phyloP scores from a whole-genome alignment of 2,329 filamentous ascomycete species.

The Oidium heveae region DNA sequence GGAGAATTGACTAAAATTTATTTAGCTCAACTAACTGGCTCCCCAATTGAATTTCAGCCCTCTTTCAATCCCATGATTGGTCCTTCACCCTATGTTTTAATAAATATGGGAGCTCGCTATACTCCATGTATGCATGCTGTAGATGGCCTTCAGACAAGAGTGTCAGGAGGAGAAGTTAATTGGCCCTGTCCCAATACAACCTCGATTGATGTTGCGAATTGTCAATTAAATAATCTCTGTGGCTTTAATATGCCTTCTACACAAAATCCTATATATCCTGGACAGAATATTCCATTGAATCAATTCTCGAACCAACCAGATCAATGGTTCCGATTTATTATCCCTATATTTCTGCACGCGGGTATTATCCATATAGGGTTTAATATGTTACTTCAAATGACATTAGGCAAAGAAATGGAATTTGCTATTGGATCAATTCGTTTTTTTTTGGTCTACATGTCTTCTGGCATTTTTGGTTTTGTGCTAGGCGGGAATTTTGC shows the following conservation, averaged over 20 bases:
- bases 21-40: slow-evolving; percentile 48
- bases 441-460: slow-evolving; percentile 74
- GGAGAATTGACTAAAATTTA: neutral
- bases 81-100: slow-evolving; percentile 67
- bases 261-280: slow-evolving; percentile 15
- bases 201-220: slow-evolving; percentile 29
- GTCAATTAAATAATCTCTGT: slow-evolving; percentile 56
- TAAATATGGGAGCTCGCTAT: slow-evolving; percentile 91
- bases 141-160: slow-evolving; percentile 31
- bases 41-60: slow-evolving; percentile 31
- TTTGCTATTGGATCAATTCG: slow-evolving; percentile 66
- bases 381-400: slow-evolving; percentile 80
- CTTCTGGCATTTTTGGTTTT: slow-evolving; percentile 83
- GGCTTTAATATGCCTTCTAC: slow-evolving; percentile 34
- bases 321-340: slow-evolving; percentile 93
- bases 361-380: slow-evolving; percentile 88
- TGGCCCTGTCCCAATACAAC: slow-evolving; percentile 74
- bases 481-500: slow-evolving; percentile 89
- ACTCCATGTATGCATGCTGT: slow-evolving; percentile 86
- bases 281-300: slow-evolving; percentile 17
- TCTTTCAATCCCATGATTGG: slow-evolving; percentile 95
- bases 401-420: slow-evolving; percentile 81
- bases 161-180: slow-evolving; percentile 16
- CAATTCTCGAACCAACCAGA: slow-evolving; percentile 32
- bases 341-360: slow-evolving; percentile 85